Conservation (phyloP, 164 flowering plant genomes). For the Nymphaea thermarum region DNA sequence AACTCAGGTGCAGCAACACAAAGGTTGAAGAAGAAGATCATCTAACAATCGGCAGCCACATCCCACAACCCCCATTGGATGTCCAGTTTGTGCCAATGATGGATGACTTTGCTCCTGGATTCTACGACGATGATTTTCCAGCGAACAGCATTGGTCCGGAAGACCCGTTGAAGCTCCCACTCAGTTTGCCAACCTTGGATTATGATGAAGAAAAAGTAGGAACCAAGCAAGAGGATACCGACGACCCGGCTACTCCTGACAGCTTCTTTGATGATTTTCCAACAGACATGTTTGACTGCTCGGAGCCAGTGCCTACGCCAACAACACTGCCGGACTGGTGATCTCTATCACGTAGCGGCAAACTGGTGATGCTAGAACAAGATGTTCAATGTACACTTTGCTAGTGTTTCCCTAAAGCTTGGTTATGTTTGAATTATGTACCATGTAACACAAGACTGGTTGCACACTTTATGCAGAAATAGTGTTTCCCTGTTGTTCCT, state of each 20-base stretch:
- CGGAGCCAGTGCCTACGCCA: slow-evolving; percentile 25
- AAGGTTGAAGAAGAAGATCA: background rate
- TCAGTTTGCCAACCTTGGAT: slow-evolving; percentile 9
- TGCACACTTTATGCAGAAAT: too few relatives aligned
- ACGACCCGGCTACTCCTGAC: slow-evolving; percentile 23
- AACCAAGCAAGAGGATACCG: slow-evolving; percentile 9
- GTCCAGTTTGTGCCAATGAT: background rate
- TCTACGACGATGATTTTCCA: background rate
- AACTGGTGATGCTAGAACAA: too few relatives aligned
- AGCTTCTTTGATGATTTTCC: slow-evolving; percentile 71
- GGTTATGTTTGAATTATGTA: too few relatives aligned
- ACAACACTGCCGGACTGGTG: slow-evolving; percentile 4
- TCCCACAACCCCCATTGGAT: background rate
- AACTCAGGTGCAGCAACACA: background rate
- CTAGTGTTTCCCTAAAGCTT: too few relatives aligned
- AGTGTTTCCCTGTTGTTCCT: too few relatives aligned
- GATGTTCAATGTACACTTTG: too few relatives aligned
- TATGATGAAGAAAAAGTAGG: slow-evolving; percentile 1
- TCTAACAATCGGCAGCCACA: background rate
- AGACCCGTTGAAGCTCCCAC: background rate
- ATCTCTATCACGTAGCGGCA: background rate
- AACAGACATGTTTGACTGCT: slow-evolving; percentile 26
- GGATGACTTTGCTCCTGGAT: background rate
- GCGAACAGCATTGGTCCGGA: background rate
- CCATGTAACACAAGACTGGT: too few relatives aligned